A percentile compares a stretch with the other conserved stretches of the same genome.
These are phyloP conservation scores for Vitrella brassicaformis DNA, from an alignment of 73 alveolate genomes.

Conservation along the genomic window DNA sequence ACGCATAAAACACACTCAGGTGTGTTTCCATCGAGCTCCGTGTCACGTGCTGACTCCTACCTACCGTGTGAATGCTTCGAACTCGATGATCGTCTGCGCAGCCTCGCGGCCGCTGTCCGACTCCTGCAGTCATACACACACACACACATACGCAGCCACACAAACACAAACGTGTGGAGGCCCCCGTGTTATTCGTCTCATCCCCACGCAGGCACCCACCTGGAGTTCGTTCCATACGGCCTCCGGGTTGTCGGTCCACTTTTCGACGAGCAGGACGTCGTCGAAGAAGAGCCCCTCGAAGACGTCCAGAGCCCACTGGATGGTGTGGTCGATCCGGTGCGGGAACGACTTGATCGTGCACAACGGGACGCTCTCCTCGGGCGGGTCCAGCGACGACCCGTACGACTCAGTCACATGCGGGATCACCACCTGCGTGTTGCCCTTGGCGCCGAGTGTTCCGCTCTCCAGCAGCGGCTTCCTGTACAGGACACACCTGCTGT, in stretches of 20 bases:
- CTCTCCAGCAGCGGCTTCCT: constrained; percentile 80
- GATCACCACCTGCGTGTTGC: constrained; percentile 71
- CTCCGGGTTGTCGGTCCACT: too few relatives aligned
- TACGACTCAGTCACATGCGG: constrained; percentile 82
- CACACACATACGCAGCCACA: background rate
- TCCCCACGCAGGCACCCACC: too few relatives aligned
- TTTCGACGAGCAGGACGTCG: constrained; percentile 36
- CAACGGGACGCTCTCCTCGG: constrained; percentile 84
- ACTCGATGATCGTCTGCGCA: too few relatives aligned
- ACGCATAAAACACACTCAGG: too few relatives aligned
- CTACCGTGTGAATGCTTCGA: too few relatives aligned
- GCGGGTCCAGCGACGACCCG: constrained; percentile 84
- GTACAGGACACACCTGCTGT: constrained; percentile 79
- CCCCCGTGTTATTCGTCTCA: too few relatives aligned
- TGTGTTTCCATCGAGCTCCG: too few relatives aligned
- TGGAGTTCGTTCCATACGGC: too few relatives aligned
- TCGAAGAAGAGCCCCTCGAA: constrained; percentile 79
- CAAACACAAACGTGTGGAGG: background rate
- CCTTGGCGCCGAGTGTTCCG: constrained; percentile 88
- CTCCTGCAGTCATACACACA: background rate
- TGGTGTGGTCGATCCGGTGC: constrained; percentile 82
- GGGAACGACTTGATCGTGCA: constrained; percentile 93
- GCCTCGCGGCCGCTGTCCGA: too few relatives aligned
- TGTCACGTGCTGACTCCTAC: too few relatives aligned
- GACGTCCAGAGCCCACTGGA: constrained; percentile 91